Base-by-base conservation (phyloP, 306 rosid genomes). In the Trifolium subterraneum region DNA sequence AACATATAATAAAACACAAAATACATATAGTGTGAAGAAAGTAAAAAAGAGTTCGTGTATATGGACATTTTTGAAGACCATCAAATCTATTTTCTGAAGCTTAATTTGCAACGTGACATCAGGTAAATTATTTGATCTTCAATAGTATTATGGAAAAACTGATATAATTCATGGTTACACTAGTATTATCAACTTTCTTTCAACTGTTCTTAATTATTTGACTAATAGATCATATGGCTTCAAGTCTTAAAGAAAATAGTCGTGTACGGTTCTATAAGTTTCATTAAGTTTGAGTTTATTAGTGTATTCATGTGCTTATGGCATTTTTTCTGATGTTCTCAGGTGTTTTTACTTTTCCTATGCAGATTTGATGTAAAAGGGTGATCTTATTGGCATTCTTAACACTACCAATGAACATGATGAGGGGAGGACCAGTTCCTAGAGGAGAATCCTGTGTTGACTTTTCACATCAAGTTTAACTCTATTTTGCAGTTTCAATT, bases 21-120 rank as follows among this genome's bases (percentile, higher is more conserved):
- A 86, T 80, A 83, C 76, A 65, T 63, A 83, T 79, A 69, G 39
- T 36, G 69, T 64, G 51, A 82, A 82, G 52, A 84, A 77, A 62
- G 87, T 71, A 64, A 80, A 69, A 78, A 88, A 79, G 79, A 82
- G 54, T 65, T 86, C 98, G 44, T 4, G 1, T 84, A 64, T 51
- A 48, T 80, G 15, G 83, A 73, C 27, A 56, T 77, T 69, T 73
- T 84, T 77, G 60, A 75, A 41, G 78, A 71, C 59, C 25, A 64
- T 47, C 78, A 18, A 48, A 84, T 63, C 72, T 51, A 84, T 55
- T 76, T 73, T 64, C 48, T 84, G 78, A 81, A 84, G 78, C 83
- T 80, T 73, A 84, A 80, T 71, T 77, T 84, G 76, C 85, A 84
- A 55, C 85, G 80, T 69, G 82, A 85, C 76, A 77, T 80, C 78